These are phyloP conservation scores for Tuber brumale DNA, from an alignment of 495 filamentous ascomycete species.

Conservation along the genomic window DNA sequence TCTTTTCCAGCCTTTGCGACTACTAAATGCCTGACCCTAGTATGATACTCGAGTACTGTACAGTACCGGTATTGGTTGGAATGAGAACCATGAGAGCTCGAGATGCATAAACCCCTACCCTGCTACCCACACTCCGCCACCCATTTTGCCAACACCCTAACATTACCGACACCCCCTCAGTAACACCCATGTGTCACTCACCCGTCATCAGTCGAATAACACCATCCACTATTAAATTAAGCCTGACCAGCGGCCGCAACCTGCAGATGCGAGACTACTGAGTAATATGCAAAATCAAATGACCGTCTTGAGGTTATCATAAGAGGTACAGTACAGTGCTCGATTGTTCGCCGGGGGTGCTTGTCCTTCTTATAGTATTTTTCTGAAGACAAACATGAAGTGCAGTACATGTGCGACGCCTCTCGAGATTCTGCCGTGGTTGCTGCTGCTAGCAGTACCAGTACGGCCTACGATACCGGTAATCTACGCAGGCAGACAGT, in stretches of 20 bases:
- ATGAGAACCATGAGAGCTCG: too few species aligned
- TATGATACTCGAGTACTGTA: too few species aligned
- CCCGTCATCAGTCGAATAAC: too few species aligned
- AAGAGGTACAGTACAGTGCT: background rate
- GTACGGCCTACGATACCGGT: background rate
- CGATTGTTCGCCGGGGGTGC: background rate
- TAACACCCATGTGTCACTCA: too few species aligned
- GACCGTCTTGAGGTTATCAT: background rate
- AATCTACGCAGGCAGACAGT: background rate
- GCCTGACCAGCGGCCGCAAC: background rate
- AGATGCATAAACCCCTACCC: too few species aligned
- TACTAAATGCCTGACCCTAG: too few species aligned
- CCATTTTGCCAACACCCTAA: too few species aligned
- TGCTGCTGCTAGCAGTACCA: background rate
- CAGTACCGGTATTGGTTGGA: too few species aligned
- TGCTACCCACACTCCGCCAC: too few species aligned
- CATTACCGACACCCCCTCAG: too few species aligned
- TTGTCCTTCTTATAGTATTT: background rate
- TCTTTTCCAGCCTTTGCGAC: too few species aligned
- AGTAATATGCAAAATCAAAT: background rate
- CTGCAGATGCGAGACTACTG: background rate
- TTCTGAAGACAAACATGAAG: background rate
- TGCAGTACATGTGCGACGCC: background rate
- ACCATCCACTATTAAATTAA: background rate
- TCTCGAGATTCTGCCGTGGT: background rate